Base-by-base conservation (phyloP, 2,329 filamentous ascomycete genomes). In the Pseudofabraea citricarpa region DNA sequence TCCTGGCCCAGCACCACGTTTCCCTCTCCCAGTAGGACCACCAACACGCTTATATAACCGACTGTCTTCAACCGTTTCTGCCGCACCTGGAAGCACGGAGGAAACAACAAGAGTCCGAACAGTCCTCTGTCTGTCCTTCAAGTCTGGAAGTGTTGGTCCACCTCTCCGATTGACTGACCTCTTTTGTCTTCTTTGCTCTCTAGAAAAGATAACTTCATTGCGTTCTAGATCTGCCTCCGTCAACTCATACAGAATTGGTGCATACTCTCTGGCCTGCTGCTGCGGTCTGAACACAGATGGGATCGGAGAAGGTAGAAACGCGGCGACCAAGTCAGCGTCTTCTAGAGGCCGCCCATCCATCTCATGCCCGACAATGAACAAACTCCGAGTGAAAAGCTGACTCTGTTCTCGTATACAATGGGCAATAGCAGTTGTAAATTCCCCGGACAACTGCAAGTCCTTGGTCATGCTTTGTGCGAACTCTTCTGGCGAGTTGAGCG, bases 341-440 rank as follows among this genome's bases (percentile, higher is more conserved):
- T 97, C 93, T 18, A 97, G 77, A 2, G 90, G 90, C 26, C 93
- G 80, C 39, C 93, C 93, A 61, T 98, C 93, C 58, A 98, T 98
- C 20, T 90, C 85, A 68, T 98, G 90, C 2, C 90, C 90, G 41
- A 94, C 81, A 56, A 93, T 88, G 67, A 95, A 97, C 47, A 98
- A 71, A 58, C 90, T 94, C 62, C 89, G 86, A 5, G 90, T 94
- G 64, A 96, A 98, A 22, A 97, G 77, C 62, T 98, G 93, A 31
- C 85, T 83, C 66, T 98, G 93, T 65, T 98, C 93, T 49, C 93
- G 85, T 59, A 98, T 98, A 48, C 89, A 95, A 67, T 98, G 93
- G 10, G 93, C 93, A 62, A 98, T 97, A 6, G 93, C 91, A 0
- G 93, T 98, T 2, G 89, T 90, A 58, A 98, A 98, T 64, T 98